Evolutionary conservation across 2,329 filamentous ascomycete species (phyloP), one percentile per base, ranked within the genome.

Genomic region (Epichloe glyceriae): DNA sequence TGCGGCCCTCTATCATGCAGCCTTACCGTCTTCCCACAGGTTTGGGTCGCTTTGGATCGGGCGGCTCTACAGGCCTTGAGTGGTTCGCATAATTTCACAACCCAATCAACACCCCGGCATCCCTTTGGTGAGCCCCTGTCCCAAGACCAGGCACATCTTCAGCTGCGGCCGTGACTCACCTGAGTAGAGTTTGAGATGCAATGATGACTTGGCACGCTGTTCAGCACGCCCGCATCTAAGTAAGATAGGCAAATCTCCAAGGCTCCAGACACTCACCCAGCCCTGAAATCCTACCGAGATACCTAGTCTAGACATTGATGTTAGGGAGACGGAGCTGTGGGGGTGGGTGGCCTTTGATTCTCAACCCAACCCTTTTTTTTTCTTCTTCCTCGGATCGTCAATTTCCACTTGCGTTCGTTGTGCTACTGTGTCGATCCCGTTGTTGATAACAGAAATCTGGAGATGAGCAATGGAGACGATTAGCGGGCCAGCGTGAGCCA

Each of bases 1-100:
- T 38, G 46, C 22, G 39, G 30, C 26, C 42, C 15, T 15, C 12
- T 37, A 19, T 49, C 35, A 41, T 51, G 46, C 51, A 53, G 53
- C 51, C 53, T 53, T 53, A 48, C 37, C 44, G 34, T 22, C 30
- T 43, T 48, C 45, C 48, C 50, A 41, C 40, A 15, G 38, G 38
- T n/a, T 34, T 47, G 48, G 47, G 34, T 46, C 39, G 38, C 41
- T 15, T 40, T 38, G 19, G 43, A 39, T 37, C 37, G 43, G 37
- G 46, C 46, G 8, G 17, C 46, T 30, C 26, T 49, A 26, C 46
- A 22, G 22, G 46, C 10, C 47, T 35, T 17, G 11, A 42, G 40
- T 49, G 39, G 40, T 49, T 43, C 47, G 40, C 22, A 43, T 14
- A 15, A 20, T 44, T 19, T 22, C 20, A 30, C 20, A 44, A n/a